Evolutionary conservation across 768 basidiomycete genomes (phyloP), one percentile per base, ranked within the genome.

Genomic region (Agrocybe praecox): DNA sequence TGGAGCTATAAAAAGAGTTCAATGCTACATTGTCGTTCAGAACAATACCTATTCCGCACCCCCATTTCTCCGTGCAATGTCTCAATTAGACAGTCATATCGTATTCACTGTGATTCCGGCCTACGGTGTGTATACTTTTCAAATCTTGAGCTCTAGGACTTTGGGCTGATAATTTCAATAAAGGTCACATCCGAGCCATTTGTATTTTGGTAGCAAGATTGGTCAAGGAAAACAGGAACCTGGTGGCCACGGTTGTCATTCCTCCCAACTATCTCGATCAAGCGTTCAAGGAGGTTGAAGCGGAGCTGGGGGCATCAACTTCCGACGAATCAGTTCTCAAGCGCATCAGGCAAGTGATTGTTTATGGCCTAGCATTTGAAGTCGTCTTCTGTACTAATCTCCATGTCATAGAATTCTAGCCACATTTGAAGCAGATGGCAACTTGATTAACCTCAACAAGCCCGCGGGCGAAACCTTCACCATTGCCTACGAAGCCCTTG

Each of bases 401-500:
- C 18, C 15, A 2, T 34, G 17, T 23, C 26, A 11, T 17, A 50
- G 23, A 34, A 26, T 50, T 11, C 32, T 50, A n/a, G 12, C 49
- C 2, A 29, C 49, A 32, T 50, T 14, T 10, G 6, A 12, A 21
- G 24, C 49, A 17, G 49, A 32, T 21, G 32, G 18, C 10, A 32
- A 32, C 29, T 15, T 50, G 6, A 50, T 32, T 11, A 10, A 29
- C 17, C 11, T 50, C 21, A 6, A 14, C n/a, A 45, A 44, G 32
- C 32, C 24, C 4, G 29, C 46, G 6, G 40, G 24, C 12, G 44
- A 29, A n/a, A 42, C 52, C 2, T 55, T 44, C 21, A 29, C 52
- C 14, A 22, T 42, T 18, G 48, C 36, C 6, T 62, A 62, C 40
- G 34, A 57, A 36, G 47, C 42, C 14, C 55, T 62, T 3, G 22